Evolutionary conservation across 1,139 yeast species (phyloP).

Genomic region (Pichia sp.): DNA sequence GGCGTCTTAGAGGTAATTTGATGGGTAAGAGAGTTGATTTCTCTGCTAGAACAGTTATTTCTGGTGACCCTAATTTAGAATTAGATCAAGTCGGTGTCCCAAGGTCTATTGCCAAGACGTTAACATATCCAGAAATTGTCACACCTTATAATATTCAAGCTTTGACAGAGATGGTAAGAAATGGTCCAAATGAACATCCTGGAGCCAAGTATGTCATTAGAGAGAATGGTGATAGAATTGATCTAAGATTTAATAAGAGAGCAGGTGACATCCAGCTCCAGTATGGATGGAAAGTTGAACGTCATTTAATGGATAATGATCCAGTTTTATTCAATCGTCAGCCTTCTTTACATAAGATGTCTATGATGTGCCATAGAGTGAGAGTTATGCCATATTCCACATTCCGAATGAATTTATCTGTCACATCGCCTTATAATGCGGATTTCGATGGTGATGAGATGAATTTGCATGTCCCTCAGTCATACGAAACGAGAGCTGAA

Average conservation of each 20-base stretch:
- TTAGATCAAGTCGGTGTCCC: slow-evolving; percentile 99
- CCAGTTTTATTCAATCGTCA: slow-evolving; percentile 98
- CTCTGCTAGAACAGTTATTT: slow-evolving; percentile 97
- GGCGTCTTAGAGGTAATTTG: slow-evolving; percentile 94
- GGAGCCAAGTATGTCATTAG: slow-evolving; percentile 98
- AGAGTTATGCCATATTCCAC: slow-evolving; percentile 99
- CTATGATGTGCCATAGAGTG: slow-evolving; percentile 99
- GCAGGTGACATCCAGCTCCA: slow-evolving; percentile 98
- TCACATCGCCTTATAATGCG: slow-evolving; percentile 97
- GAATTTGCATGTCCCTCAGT: slow-evolving; percentile 99
- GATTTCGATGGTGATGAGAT: slow-evolving; percentile 99
- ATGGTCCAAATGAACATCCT: slow-evolving; percentile 98
- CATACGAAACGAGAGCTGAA: slow-evolving; percentile 97
- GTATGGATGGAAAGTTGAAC: slow-evolving; percentile 98
- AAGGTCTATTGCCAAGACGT: slow-evolving; percentile 88
- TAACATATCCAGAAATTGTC: slow-evolving; percentile 94
- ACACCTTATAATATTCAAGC: slow-evolving; percentile 96
- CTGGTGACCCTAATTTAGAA: slow-evolving; percentile 98
- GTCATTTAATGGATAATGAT: slow-evolving; percentile 95
- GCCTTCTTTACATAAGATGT: slow-evolving; percentile 98
- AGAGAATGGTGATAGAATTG: slow-evolving; percentile 98
- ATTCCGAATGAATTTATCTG: slow-evolving; percentile 91
- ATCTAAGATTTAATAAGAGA: slow-evolving; percentile 91
- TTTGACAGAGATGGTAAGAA: slow-evolving; percentile 86
- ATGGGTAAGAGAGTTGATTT: slow-evolving; percentile 99